phyloP scores from a whole-genome alignment of 2,329 filamentous ascomycete genomes.

The Stagonosporopsis tanaceti region DNA sequence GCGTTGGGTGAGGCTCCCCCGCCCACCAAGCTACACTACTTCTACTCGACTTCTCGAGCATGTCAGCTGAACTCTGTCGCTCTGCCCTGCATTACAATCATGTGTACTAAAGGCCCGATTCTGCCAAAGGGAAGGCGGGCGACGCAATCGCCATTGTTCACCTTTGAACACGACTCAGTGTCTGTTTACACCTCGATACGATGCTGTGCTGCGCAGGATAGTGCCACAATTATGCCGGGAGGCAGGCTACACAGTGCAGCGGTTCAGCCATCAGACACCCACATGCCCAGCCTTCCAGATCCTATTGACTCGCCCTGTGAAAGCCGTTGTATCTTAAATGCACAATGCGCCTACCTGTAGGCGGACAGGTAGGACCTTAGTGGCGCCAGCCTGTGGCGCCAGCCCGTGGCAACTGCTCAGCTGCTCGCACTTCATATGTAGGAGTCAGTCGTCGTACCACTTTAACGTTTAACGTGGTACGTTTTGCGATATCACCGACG shows the following conservation, averaged over 20 bases:
- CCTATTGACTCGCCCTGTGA: constrained; percentile 1
- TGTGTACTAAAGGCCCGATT: constrained; percentile 5
- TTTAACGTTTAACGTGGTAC: constrained; percentile 1
- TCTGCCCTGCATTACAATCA: constrained; percentile 6
- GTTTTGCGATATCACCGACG: too few species aligned
- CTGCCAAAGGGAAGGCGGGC: not conserved
- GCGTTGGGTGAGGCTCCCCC: not conserved
- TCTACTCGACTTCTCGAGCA: constrained; percentile 9
- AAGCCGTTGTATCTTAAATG: not conserved
- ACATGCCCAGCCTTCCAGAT: constrained; percentile 3
- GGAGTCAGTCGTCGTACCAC: constrained; percentile 6
- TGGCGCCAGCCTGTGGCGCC: not conserved
- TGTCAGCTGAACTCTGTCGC: constrained; percentile 16
- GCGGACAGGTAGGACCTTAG: not conserved
- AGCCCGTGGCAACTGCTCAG: not conserved
- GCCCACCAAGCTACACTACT: not conserved
- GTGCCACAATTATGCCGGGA: constrained; percentile 18
- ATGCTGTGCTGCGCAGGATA: constrained; percentile 9
- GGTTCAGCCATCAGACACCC: not conserved
- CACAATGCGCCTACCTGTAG: not conserved
- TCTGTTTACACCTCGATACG: constrained; percentile 4
- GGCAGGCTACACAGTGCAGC: not conserved
- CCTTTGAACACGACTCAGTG: constrained; percentile 6
- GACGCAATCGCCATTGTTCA: not conserved
- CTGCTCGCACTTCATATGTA: not conserved